Conservation (phyloP, 306 rosid genomes). For the Chamaecrista fasciculata region DNA sequence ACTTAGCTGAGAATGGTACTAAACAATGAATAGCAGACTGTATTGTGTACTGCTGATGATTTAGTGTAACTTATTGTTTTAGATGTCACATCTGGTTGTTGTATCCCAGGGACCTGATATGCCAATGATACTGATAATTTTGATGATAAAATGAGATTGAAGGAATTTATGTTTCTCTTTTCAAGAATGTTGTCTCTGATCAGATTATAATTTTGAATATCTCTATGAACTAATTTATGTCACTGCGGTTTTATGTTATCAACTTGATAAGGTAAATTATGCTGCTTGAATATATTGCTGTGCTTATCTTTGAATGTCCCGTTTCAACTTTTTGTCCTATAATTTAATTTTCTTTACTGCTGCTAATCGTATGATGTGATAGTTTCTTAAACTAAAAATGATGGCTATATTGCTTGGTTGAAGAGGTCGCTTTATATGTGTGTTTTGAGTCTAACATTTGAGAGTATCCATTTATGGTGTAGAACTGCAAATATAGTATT, state of each 20-base stretch:
- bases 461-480: no score
- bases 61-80: background rate
- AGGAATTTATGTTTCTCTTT: background rate
- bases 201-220: background rate
- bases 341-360: background rate
- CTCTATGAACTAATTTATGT: background rate
- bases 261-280: background rate
- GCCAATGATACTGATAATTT: background rate
- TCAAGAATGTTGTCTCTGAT: background rate
- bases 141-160: background rate
- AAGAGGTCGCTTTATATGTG: no score
- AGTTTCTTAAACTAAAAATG: background rate
- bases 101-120: background rate
- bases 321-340: background rate
- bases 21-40: slow-evolving; percentile 38
- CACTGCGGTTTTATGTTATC: background rate
- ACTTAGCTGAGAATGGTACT: slow-evolving; percentile 53
- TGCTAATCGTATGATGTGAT: background rate
- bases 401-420: background rate
- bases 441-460: no score
- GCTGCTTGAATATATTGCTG: background rate
- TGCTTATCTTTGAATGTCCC: background rate
- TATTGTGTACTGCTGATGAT: background rate
- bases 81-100: background rate
- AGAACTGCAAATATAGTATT: no score